Percentiles rank a stretch among this genome's conserved stretches.
These are phyloP conservation scores for Exophiala aquamarina DNA, from an alignment of 2,329 filamentous ascomycete genomes.

Conservation along the genomic window DNA sequence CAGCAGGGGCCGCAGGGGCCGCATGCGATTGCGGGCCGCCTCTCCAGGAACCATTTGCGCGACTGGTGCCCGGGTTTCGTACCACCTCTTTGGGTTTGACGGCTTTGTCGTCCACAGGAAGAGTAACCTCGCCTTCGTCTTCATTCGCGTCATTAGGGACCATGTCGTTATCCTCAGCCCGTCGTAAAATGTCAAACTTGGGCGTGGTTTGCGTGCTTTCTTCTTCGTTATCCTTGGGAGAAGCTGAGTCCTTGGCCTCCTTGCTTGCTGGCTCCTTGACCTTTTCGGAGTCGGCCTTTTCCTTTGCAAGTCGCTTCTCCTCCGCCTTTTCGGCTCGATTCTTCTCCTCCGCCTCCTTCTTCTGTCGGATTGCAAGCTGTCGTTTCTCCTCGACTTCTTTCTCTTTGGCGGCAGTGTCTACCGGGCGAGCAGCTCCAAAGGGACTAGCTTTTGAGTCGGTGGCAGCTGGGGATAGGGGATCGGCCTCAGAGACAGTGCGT, in stretches of 20 bases:
- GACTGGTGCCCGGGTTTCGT: slow-evolving; percentile 40
- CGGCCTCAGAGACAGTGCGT: slow-evolving; percentile 80
- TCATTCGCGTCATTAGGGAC: slow-evolving; percentile 50
- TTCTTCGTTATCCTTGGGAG: slow-evolving; percentile 25
- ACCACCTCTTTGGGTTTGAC: slow-evolving; percentile 58
- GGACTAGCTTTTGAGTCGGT: slow-evolving; percentile 81
- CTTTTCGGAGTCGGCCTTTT: slow-evolving; percentile 59
- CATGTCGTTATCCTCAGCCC: slow-evolving; percentile 44
- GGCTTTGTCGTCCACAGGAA: slow-evolving; percentile 44
- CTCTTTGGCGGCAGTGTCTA: slow-evolving; percentile 88
- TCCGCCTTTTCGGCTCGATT: slow-evolving; percentile 69
- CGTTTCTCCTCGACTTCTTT: slow-evolving; percentile 88
- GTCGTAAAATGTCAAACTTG: slow-evolving; percentile 56
- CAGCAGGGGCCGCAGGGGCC: slow-evolving; percentile 28
- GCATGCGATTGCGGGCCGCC: slow-evolving; percentile 22
- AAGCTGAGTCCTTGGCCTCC: slow-evolving; percentile 29
- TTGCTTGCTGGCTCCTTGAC: slow-evolving; percentile 42
- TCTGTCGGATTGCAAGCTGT: slow-evolving; percentile 70
- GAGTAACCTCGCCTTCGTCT: slow-evolving; percentile 43
- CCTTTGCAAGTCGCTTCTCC: slow-evolving; percentile 65
- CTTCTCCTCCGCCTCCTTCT: slow-evolving; percentile 85
- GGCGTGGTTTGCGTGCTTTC: slow-evolving; percentile 36
- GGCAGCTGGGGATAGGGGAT: slow-evolving; percentile 47
- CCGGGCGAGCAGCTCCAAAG: slow-evolving; percentile 89
- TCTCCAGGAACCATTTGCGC: slow-evolving; percentile 45